phyloP scores from a whole-genome alignment of 2,329 filamentous ascomycete genomes.

The Corynespora cassiicola region DNA sequence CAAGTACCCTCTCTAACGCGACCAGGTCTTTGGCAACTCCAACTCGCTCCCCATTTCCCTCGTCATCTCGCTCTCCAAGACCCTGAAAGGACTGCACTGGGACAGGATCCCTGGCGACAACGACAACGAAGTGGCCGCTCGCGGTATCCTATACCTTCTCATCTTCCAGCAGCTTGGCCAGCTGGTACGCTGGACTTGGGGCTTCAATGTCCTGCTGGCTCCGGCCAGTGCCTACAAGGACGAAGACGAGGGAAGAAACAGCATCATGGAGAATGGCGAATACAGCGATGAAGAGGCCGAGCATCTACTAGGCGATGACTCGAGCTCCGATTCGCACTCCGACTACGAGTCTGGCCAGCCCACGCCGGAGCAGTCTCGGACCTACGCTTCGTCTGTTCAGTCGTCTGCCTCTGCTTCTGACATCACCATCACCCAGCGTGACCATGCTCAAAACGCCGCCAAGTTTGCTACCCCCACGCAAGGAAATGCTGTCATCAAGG shows the following conservation, averaged over 20 bases:
- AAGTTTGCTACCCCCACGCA: constrained; percentile 54
- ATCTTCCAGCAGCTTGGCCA: constrained; percentile 98
- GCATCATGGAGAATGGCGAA: constrained; percentile 56
- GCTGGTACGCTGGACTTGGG: constrained; percentile 96
- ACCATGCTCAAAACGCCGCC: constrained; percentile 33
- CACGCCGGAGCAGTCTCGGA: constrained; percentile 46
- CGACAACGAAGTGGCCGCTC: constrained; percentile 90
- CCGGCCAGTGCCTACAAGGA: constrained; percentile 77
- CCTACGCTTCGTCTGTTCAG: constrained; percentile 30
- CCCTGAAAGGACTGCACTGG: constrained; percentile 91
- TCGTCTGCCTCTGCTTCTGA: constrained; percentile 37
- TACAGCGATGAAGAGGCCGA: constrained; percentile 58
- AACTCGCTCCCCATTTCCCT: constrained; percentile 97
- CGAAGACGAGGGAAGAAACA: constrained; percentile 57
- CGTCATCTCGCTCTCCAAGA: constrained; percentile 91
- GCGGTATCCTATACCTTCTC: constrained; percentile 92
- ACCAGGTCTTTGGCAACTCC: constrained; percentile 89
- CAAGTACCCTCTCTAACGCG: not conserved
- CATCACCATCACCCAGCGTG: constrained; percentile 35
- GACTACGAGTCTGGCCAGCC: constrained; percentile 55
- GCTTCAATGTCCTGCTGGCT: constrained; percentile 92
- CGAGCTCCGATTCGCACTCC: constrained; percentile 52
- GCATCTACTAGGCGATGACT: constrained; percentile 47
- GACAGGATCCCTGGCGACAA: constrained; percentile 89
- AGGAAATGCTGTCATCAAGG: constrained; percentile 52